These are phyloP conservation scores for Amesomyces nigricolor DNA, from an alignment of 2,329 filamentous ascomycete species.

Conservation along the genomic window DNA sequence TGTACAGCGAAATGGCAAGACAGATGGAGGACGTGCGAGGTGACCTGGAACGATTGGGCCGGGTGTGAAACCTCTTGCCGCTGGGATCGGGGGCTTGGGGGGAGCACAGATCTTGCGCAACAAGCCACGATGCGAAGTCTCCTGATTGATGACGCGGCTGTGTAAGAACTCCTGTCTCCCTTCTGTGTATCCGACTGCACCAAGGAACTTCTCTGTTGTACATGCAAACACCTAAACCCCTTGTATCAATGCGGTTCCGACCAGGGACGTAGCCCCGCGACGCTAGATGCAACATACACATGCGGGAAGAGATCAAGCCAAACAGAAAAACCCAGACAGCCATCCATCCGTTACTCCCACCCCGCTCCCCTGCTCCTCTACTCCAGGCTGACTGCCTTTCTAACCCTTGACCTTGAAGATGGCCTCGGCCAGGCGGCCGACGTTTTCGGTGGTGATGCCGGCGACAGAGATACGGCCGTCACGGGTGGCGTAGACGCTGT, in stretches of 20 bases:
- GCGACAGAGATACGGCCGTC: conserved; percentile 82
- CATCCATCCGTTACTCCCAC: conserved; percentile 11
- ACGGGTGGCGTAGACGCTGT: conserved; percentile 96
- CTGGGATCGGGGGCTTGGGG: no score
- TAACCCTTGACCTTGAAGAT: conserved; percentile 79
- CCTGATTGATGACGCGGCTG: not conserved
- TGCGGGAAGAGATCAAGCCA: conserved; percentile 6
- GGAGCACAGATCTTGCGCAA: not conserved
- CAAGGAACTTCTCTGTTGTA: conserved; percentile 9
- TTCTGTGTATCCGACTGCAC: conserved; percentile 6
- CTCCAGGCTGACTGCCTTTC: not conserved
- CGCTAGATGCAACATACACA: not conserved
- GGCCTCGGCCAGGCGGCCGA: conserved; percentile 72
- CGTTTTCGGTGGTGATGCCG: conserved; percentile 74
- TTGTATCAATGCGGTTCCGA: not conserved
- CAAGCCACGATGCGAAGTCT: not conserved
- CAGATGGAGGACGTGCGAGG: conserved; percentile 45
- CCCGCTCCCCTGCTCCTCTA: conserved; percentile 2
- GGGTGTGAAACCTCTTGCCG: conserved; percentile 16
- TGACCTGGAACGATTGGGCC: conserved; percentile 37
- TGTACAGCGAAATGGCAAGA: conserved; percentile 45
- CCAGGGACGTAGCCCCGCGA: conserved; percentile 9
- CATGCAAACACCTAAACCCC: not conserved
- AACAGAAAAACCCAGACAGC: conserved; percentile 7
- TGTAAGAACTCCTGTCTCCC: not conserved